Evolutionary conservation across 139 green algal genomes (phyloP).

Genomic region (Parachlorella kessleri): DNA sequence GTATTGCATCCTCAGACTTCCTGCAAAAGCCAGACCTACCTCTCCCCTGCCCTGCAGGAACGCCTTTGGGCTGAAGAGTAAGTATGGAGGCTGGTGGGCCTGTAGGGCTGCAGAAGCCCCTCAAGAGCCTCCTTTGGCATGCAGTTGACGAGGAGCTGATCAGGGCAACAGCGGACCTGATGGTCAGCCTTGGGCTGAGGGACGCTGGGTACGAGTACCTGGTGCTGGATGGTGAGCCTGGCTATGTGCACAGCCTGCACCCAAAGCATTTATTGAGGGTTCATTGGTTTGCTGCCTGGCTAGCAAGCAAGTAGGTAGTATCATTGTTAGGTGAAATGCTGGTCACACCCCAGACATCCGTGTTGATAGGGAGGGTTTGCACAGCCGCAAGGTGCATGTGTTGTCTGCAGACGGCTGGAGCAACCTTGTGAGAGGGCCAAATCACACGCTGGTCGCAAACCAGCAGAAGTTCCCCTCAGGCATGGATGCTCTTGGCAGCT

Average conservation of each 20-base stretch:
- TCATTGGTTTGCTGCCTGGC: no score
- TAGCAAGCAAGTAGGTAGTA: no score
- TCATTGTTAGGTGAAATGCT: no score
- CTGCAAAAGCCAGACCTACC: conserved; percentile 3
- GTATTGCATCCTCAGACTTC: conserved; percentile 37
- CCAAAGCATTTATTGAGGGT: no score
- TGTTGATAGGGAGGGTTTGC: no score
- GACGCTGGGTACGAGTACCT: conserved; percentile 47
- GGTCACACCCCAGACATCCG: no score
- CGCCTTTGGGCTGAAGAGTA: conserved; percentile 31
- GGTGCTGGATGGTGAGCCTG: conserved; percentile 29
- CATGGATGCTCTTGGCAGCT: conserved; percentile 56
- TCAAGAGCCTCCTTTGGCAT: not conserved
- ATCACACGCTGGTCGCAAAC: conserved; percentile 14
- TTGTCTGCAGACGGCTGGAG: conserved; percentile 20
- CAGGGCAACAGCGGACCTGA: conserved; percentile 36
- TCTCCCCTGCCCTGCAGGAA: conserved; percentile 36
- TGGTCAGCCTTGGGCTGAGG: conserved; percentile 36
- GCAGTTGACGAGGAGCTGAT: conserved; percentile 47
- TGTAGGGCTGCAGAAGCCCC: not conserved
- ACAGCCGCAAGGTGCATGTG: not conserved
- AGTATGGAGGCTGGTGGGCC: not conserved
- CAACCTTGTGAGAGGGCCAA: not conserved
- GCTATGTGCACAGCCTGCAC: no score
- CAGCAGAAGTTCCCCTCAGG: conserved; percentile 40